Evolutionary conservation across 2,329 filamentous ascomycete species (phyloP).

Genomic region (Thielaviopsis ethacetica): DNA sequence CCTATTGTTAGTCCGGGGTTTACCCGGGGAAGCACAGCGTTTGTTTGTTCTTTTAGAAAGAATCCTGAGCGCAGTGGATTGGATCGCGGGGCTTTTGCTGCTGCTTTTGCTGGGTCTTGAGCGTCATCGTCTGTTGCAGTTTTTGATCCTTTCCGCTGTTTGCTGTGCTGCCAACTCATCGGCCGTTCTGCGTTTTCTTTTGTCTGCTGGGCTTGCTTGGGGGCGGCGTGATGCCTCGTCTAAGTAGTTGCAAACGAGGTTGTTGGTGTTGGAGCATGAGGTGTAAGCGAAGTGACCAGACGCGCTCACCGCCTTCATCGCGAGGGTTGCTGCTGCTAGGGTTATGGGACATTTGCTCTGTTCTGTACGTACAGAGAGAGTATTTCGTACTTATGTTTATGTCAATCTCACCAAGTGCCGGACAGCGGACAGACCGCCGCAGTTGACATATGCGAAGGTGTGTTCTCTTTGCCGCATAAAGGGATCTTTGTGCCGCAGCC

Average conservation of each 20-base stretch:
- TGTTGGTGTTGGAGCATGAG: background rate
- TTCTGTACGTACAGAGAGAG: no score
- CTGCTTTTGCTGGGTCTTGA: background rate
- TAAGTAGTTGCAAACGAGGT: background rate
- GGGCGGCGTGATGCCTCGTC: background rate
- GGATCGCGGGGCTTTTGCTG: constrained; percentile 4
- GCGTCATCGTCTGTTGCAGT: background rate
- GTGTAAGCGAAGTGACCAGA: background rate
- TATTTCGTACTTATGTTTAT: no score
- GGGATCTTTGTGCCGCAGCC: background rate
- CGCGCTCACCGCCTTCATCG: background rate
- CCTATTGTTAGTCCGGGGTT: constrained; percentile 6
- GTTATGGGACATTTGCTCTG: background rate
- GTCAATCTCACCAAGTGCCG: no score
- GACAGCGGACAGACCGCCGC: background rate
- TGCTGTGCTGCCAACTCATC: constrained; percentile 7
- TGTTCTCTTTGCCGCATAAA: background rate
- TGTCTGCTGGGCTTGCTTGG: background rate
- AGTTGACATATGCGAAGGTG: background rate
- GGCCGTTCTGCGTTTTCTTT: background rate
- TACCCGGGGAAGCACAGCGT: constrained; percentile 1
- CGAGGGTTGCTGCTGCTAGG: background rate
- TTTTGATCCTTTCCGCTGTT: background rate
- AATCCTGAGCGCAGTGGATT: background rate
- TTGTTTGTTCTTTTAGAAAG: background rate